Evolutionary conservation across 345 rosid genomes (phyloP), one percentile per base, ranked within the genome.

Genomic region (Dimocarpus longan): DNA sequence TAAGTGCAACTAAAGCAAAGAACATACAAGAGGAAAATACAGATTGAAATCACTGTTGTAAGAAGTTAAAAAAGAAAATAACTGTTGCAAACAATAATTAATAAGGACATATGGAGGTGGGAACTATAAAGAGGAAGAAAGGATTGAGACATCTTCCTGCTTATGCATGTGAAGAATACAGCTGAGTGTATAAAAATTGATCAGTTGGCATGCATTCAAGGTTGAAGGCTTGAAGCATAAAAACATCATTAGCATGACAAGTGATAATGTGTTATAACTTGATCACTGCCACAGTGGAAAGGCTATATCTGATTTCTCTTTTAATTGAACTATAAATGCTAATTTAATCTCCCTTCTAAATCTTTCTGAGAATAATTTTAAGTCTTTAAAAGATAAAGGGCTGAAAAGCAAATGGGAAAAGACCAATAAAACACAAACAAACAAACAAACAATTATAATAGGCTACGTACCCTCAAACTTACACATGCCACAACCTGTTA

Each of bases 401-500:
- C 22, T 57, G 24, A 46, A 26, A 74, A 74, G 57, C 48, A 71
- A 32, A 54, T 54, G 22, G 28, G 12, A 40, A 0, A 59, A 21
- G 21, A 16, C 9, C 28, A 13, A 9, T 10, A 43, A 40, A 43
- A 15, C 0, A 9, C 5, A 57, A 10, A 50, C 10, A 54, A 5
- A 28, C 8, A 46, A 3, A 37, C 8, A 11, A 46, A 26, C 12
- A 5, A 5, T 16, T 24, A 8, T 22, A 18, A 26, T 0, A 68
- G 18, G 7, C 44, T 32, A 24, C 22, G 8, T 65, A 75, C 62
- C 70, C 67, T 65, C 2, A 74, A 76, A 63, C 43, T 68, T 64
- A 54, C 74, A 65, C 79, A 26, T 71, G 62, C 82, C 82, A 66
- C 10, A 48, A 28, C 22, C 28, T 57, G 42, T 42, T 70, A 50